A percentile compares a stretch with the other conserved stretches of the same genome.
These are phyloP conservation scores for Closterium sp. DNA, from an alignment of 139 green algal genomes.

Conservation along the genomic window DNA sequence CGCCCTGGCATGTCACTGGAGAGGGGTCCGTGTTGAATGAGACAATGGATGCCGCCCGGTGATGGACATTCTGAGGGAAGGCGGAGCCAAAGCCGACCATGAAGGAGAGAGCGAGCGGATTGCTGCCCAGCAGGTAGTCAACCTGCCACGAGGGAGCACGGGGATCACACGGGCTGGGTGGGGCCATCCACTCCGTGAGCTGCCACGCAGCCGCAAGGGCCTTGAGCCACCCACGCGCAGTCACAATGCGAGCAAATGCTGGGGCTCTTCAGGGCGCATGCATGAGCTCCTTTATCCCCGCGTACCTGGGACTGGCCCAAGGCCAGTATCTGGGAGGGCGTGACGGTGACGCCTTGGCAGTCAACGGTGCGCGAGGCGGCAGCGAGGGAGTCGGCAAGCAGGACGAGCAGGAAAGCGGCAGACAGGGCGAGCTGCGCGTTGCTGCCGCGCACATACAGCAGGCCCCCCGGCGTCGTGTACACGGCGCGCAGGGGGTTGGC, in stretches of 20 bases:
- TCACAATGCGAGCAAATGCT: too few species aligned
- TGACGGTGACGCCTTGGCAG: background rate
- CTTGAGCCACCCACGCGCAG: too few species aligned
- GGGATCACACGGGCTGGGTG: too few species aligned
- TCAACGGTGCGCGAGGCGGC: background rate
- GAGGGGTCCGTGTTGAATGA: background rate
- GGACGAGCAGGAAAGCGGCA: background rate
- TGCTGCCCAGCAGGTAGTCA: constrained; percentile 37
- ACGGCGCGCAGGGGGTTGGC: background rate
- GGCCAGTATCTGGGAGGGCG: background rate
- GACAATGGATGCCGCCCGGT: constrained; percentile 23
- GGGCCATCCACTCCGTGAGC: too few species aligned
- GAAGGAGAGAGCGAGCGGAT: constrained; percentile 23
- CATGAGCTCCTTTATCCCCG: background rate
- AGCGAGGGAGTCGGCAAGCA: background rate
- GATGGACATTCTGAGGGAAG: constrained; percentile 34
- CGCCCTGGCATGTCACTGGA: background rate
- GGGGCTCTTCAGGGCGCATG: background rate
- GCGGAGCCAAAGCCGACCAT: constrained; percentile 36
- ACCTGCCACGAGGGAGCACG: too few species aligned
- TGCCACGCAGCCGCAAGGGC: too few species aligned
- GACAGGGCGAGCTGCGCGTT: background rate
- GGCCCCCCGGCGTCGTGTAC: background rate
- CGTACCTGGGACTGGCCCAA: background rate
- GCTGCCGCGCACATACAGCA: background rate